Base-by-base conservation (phyloP, 2,329 filamentous ascomycete species). In the Domatiomyces catenatus region DNA sequence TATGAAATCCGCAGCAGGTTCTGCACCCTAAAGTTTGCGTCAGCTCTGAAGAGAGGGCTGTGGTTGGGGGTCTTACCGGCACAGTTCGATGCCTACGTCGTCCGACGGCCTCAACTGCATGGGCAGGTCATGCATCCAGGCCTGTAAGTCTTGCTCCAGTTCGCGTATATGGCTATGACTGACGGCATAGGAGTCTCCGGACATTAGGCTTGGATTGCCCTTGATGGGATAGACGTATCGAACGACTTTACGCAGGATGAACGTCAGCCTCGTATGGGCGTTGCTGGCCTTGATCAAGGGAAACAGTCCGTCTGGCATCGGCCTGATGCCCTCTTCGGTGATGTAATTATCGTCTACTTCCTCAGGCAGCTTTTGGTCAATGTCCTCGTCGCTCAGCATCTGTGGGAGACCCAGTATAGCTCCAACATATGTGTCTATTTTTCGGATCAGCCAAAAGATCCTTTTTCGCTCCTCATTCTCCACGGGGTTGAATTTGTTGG, bases 81-180 rank as follows among this genome's bases (percentile, higher is more conserved):
- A 77, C 20, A 89, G 76, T 60, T 89, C 81, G 32, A 81, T 76
- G 1, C 82, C 75, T 0, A 82, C 84, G 48, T 92, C 86, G 0
- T 81, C 77, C 54, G 86, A 87, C 1, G 88, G 88, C 54, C 84
- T 82, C 67, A 94, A 80, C 49, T 80, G 78, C 58, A 80, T 73
- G 0, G 89, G 90, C 22, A 98, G 64, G 52, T 73, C 69, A 49
- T 79, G 76, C 66, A 80, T 75, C 79, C 79, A 83, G 12, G 67
- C 65, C 59, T 81, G 76, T 48, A 83, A 66, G 59, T 81, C 78
- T 50, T 74, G 70, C 62, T 83, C 79, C 50, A 83, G 75, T 56
- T 82, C 79, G 19, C 77, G 71, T 42, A 83, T 81, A 56, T 76
- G 75, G 2, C 77, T 75, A 59, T 81, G 79, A 53, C 77, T 77